A percentile compares a stretch with the other conserved stretches of the same genome.
Conservation (phyloP, 2,329 filamentous ascomycete genomes). For the Botrytis galanthina region DNA sequence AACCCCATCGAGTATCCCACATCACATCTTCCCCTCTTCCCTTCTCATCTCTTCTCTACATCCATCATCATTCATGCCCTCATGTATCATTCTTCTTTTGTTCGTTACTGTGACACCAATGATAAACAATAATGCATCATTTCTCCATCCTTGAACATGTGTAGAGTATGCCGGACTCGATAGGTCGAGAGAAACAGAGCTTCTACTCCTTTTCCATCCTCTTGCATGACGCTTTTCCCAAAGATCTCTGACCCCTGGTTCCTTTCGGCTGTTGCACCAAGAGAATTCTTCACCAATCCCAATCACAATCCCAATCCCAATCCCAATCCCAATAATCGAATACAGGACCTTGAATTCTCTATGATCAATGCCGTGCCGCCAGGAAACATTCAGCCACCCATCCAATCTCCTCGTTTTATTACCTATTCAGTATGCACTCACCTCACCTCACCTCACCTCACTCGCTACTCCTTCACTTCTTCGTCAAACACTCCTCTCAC, state of each 20-base stretch:
- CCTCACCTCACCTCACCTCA: background rate
- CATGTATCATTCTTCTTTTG: background rate
- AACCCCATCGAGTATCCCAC: background rate
- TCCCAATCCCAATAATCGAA: background rate
- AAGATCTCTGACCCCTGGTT: conserved; percentile 9
- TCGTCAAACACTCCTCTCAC: background rate
- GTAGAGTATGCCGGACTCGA: background rate
- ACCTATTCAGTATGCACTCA: background rate
- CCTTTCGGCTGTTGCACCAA: background rate
- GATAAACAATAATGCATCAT: background rate
- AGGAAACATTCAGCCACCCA: background rate
- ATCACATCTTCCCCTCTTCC: background rate
- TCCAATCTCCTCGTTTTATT: background rate
- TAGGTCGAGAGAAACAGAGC: background rate
- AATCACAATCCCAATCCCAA: too few relatives aligned
- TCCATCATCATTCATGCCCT: background rate
- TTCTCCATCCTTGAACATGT: background rate
- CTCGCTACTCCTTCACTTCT: background rate
- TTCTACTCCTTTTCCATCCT: conserved; percentile 5
- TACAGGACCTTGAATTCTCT: background rate
- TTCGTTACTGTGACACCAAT: background rate
- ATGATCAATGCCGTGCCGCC: background rate
- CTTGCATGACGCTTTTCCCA: conserved; percentile 3
- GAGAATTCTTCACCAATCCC: background rate
- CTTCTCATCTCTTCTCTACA: background rate